Base-by-base conservation (phyloP, 257 asterid genomes). In the Verbena officinalis region DNA sequence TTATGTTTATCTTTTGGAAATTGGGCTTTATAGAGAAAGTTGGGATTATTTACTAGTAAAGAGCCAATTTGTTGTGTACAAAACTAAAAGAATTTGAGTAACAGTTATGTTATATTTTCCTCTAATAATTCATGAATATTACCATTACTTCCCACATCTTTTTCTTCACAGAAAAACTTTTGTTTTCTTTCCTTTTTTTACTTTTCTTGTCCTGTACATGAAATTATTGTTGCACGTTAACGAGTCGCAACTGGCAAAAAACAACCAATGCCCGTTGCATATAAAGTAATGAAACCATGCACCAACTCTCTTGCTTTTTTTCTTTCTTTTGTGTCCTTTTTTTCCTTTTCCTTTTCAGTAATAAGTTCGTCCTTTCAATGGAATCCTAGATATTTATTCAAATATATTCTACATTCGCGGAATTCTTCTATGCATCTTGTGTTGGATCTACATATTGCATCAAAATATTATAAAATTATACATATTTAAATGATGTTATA, bases 181-280 rank as follows among this genome's bases (percentile, higher is more conserved):
- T 40, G 19, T 19, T 4, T 27, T 23, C 0, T 50, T 27, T 38
- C n/a, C n/a, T n/a, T 15, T n/a, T 40, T 63, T 57, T 64, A 54
- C 61, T 39, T 24, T 49, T 57, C 33, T 61, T 50, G 53, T 58
- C 64, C 15, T 51, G 31, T 58, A 21, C 53, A 48, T 24, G 22
- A 36, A 55, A 62, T 36, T 42, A 17, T 62, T 22, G 13, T 54
- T 34, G 66, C 31, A 46, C 24, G 22, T 59, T 36, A 49, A 55
- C 15, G 54, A 67, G 65, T 55, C 46, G 24, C 38, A 45, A 55
- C 54, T 70, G 78, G 55, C 78, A 67, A 61, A 74, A 27, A 27
- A 27, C 33, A 27, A 27, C 33, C 33, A 27, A 27, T 27, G 33
- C 33, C 5, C 33, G 5, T 27, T 27, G 33, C 33, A 27, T 27